phyloP scores from a whole-genome alignment of 495 filamentous ascomycete genomes.

The Aspergillus baeticus region DNA sequence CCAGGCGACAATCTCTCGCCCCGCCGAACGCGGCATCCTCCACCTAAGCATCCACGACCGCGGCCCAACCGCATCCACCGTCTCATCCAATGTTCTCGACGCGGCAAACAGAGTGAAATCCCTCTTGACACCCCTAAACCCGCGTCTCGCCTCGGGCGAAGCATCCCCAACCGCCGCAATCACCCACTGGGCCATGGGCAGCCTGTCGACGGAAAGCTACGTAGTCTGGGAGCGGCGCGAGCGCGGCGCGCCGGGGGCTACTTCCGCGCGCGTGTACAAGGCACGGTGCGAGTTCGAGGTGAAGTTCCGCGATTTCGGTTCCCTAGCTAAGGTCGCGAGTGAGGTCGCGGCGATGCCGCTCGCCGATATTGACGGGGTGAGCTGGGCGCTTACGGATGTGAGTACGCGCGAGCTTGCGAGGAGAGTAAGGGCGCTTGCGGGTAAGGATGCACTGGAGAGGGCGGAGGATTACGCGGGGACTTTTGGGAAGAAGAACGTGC shows the following conservation, averaged over 20 bases:
- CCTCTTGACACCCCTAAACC: not conserved
- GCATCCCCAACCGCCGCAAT: not conserved
- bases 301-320: not conserved
- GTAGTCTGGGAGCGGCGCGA: too few species aligned
- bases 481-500: not conserved
- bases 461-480: not conserved
- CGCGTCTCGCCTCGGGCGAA: not conserved
- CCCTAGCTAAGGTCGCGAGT: not conserved
- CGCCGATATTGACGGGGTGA: not conserved
- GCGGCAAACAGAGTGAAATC: not conserved
- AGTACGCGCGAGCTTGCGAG: not conserved
- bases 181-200: not conserved
- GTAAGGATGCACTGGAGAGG: not conserved
- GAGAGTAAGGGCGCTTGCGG: not conserved
- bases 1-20: not conserved
- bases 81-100: not conserved
- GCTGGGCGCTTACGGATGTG: constrained; percentile 1
- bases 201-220: not conserved
- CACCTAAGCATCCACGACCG: not conserved
- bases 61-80: not conserved
- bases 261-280: not conserved
- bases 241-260: too few species aligned
- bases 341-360: not conserved
- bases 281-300: not conserved
- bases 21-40: constrained; percentile 2